Base-by-base conservation (phyloP, 257 asterid genomes). In the Rauvolfia tetraphylla region DNA sequence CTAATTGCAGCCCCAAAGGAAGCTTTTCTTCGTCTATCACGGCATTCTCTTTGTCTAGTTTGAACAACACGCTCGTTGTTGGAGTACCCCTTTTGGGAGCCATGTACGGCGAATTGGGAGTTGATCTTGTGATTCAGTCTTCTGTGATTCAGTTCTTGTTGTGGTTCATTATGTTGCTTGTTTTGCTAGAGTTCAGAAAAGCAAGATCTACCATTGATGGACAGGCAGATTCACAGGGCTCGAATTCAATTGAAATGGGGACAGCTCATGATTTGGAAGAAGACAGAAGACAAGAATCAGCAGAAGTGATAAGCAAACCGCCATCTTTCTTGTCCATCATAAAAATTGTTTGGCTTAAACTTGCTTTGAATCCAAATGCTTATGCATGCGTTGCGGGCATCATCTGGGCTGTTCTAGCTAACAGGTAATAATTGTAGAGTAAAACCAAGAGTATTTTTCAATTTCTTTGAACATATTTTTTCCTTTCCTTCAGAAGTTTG, bases 351-450 rank as follows among this genome's bases (percentile, higher is more conserved):
- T 75, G 84, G 72, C 15, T 80, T 13, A 90, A 86, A 67, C 85
- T 90, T 22, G 85, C 86, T 7, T 85, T 59, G 85, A 90, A 90
- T 75, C 96, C 96, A 0, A 90, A 90, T 80, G 84, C 86, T 0
- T 89, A 85, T 75, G 89, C 91, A 0, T 89, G 91, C 54, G 27
- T 83, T 58, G 42, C 83, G 42, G 93, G 91, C 7, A 33, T 90
- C 61, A 38, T 79, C 13, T 90, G 96, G 96, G 90, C 88, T 22
- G 83, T 87, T 68, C 13, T 89, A n/a, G 83, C 96, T 0, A 79
- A 81, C 68, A 89, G 96, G 96, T 90, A 80, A 0, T 7, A 25
- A 34, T 20, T 31, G 0, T 9, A 27, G 9, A 59, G 38, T 13
- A 33, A 29, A 61, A 29, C 12, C 23, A 36, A 13, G 9, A 31